A percentile compares a stretch with the other conserved stretches of the same genome.
These are phyloP conservation scores for Aphanoascus verrucosus DNA, from an alignment of 2,329 filamentous ascomycete species.

Conservation along the genomic window DNA sequence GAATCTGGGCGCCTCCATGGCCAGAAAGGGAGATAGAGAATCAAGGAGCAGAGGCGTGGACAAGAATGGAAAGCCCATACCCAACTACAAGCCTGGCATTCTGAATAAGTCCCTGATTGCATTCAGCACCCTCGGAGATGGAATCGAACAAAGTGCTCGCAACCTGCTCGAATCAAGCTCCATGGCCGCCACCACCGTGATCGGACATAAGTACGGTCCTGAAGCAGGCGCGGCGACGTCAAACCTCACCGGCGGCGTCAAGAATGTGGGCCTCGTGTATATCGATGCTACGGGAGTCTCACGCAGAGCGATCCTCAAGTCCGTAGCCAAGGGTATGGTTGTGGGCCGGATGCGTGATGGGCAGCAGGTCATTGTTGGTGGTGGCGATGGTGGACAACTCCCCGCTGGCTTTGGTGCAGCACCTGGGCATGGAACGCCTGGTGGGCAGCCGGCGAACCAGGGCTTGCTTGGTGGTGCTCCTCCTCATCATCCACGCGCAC, in stretches of 20 bases:
- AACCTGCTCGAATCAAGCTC: constrained; percentile 65
- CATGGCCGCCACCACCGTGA: constrained; percentile 70
- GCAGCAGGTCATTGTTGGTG: constrained; percentile 39
- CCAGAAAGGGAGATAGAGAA: constrained; percentile 48
- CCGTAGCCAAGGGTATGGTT: constrained; percentile 87
- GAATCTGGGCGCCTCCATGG: constrained; percentile 69
- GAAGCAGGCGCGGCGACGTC: constrained; percentile 72
- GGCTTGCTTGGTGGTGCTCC: not conserved
- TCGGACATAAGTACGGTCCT: constrained; percentile 76
- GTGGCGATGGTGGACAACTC: constrained; percentile 34
- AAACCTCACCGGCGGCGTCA: constrained; percentile 72
- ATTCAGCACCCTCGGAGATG: constrained; percentile 87
- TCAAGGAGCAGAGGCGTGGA: constrained; percentile 51
- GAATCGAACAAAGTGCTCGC: constrained; percentile 76
- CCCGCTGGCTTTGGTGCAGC: constrained; percentile 6
- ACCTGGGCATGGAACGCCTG: constrained; percentile 10
- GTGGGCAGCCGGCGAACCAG: constrained; percentile 11
- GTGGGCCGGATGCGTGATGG: constrained; percentile 41
- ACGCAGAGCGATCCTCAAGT: constrained; percentile 79
- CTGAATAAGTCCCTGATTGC: constrained; percentile 95
- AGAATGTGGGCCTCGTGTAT: constrained; percentile 94
- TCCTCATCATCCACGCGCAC: constrained; percentile 18
- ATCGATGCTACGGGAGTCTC: constrained; percentile 93
- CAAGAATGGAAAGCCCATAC: constrained; percentile 54
- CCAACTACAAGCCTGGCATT: constrained; percentile 73